These are phyloP conservation scores for Cordyceps militaris DNA, from an alignment of 2,329 filamentous ascomycete genomes.

Conservation along the genomic window DNA sequence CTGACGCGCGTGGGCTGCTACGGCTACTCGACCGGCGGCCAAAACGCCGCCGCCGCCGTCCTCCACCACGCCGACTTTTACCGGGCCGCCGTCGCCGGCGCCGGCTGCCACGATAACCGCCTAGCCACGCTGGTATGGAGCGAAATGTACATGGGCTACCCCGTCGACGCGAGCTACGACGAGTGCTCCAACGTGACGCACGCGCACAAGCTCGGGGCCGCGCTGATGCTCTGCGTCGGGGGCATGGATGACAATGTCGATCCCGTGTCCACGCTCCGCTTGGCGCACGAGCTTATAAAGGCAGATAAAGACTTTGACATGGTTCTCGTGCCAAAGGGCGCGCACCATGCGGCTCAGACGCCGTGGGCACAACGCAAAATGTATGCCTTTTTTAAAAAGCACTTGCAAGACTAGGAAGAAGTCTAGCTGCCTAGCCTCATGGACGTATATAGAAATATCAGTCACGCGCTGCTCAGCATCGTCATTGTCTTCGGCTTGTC, in stretches of 20 bases:
- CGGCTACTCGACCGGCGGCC: conserved; percentile 25
- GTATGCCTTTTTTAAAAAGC: conserved; percentile 4
- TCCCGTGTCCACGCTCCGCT: conserved; percentile 24
- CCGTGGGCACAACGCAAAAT: not conserved
- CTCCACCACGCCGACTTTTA: conserved; percentile 24
- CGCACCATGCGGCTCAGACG: not conserved
- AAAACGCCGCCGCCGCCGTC: conserved; percentile 22
- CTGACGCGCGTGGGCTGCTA: conserved; percentile 22
- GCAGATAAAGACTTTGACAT: conserved; percentile 25
- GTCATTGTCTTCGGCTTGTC: no score
- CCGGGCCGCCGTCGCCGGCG: conserved; percentile 21
- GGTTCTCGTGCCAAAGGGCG: conserved; percentile 19
- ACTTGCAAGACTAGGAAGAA: not conserved
- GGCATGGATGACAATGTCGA: conserved; percentile 25
- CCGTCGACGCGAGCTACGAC: conserved; percentile 23
- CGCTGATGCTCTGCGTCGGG: conserved; percentile 24
- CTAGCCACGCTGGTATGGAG: conserved; percentile 27
- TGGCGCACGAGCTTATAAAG: conserved; percentile 21
- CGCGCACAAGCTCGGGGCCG: conserved; percentile 21
- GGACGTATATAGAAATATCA: not conserved
- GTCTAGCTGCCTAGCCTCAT: not conserved
- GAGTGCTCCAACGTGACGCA: conserved; percentile 23
- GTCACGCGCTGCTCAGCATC: no score
- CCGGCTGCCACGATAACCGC: conserved; percentile 26
- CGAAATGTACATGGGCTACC: conserved; percentile 27